Evolutionary conservation across 768 basidiomycete genomes (phyloP).

Genomic region (Pisolithus albus): DNA sequence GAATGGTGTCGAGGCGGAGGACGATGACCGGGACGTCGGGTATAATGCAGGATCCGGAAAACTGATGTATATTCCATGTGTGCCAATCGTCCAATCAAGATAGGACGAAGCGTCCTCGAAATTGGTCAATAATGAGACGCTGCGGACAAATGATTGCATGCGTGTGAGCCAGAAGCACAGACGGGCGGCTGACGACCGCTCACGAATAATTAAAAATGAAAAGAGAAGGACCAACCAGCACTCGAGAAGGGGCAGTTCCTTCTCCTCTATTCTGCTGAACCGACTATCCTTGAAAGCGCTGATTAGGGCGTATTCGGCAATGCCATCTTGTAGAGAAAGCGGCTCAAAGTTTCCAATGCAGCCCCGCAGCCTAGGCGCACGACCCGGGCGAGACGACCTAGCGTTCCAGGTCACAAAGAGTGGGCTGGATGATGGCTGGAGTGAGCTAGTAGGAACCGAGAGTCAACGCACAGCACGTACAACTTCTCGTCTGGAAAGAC

Average conservation of each 20-base stretch:
- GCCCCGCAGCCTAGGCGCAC: slow-evolving; percentile 65
- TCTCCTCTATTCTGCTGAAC: slow-evolving; percentile 71
- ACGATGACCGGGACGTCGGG: slow-evolving; percentile 40
- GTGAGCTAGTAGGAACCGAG: background rate
- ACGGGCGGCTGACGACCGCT: background rate
- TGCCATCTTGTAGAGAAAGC: slow-evolving; percentile 61
- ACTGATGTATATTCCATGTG: slow-evolving; percentile 85
- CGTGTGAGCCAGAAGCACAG: background rate
- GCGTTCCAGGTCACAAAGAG: slow-evolving; percentile 98
- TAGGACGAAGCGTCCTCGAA: slow-evolving; percentile 82
- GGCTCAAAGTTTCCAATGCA: slow-evolving; percentile 94
- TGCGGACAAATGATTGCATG: slow-evolving; percentile 23
- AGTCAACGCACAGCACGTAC: slow-evolving; percentile 38
- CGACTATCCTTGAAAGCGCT: slow-evolving; percentile 87
- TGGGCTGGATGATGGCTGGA: slow-evolving; percentile 36
- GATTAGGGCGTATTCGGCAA: slow-evolving; percentile 86
- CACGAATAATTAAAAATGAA: background rate
- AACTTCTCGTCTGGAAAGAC: slow-evolving; percentile 69
- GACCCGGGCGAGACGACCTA: slow-evolving; percentile 51
- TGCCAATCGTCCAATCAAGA: slow-evolving; percentile 89
- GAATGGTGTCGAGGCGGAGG: slow-evolving; percentile 62
- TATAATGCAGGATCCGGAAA: slow-evolving; percentile 76
- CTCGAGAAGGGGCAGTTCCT: slow-evolving; percentile 74
- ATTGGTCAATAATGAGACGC: slow-evolving; percentile 88
- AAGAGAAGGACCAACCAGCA: slow-evolving; percentile 61